Evolutionary conservation across 176 grass and related monocot species (phyloP).

Genomic region (Zizania latifolia): DNA sequence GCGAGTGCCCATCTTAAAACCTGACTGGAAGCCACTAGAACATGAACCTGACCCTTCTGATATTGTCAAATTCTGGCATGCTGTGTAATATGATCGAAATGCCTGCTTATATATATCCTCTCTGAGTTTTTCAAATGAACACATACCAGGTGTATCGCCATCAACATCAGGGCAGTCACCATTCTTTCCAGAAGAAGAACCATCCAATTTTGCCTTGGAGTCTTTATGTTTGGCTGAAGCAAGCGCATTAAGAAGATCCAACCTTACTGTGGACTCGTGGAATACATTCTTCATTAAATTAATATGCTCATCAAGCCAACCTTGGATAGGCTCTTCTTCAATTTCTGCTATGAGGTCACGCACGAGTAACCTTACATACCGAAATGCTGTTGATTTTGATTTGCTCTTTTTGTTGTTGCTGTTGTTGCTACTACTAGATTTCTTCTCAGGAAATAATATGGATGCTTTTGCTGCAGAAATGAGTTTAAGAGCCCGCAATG

Average conservation of each 20-base stretch:
- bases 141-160: slow-evolving; percentile 35
- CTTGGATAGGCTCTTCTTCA: slow-evolving; percentile 94
- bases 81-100: slow-evolving; percentile 79
- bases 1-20: slow-evolving; percentile 76
- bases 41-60: slow-evolving; percentile 79
- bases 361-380: slow-evolving; percentile 63
- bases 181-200: slow-evolving; percentile 38
- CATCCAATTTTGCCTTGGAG: slow-evolving; percentile 43
- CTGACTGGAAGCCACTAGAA: slow-evolving; percentile 81
- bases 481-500: slow-evolving; percentile 66
- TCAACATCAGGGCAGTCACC: slow-evolving; percentile 43
- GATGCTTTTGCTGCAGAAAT: slow-evolving; percentile 75
- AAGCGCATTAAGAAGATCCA: slow-evolving; percentile 70
- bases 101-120: slow-evolving; percentile 71
- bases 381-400: slow-evolving; percentile 56
- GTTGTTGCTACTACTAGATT: slow-evolving; percentile 37
- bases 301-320: slow-evolving; percentile 95
- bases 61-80: slow-evolving; percentile 68
- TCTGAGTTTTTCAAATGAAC: slow-evolving; percentile 44
- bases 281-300: slow-evolving; percentile 75
- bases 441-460: slow-evolving; percentile 74
- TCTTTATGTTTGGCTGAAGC: slow-evolving; percentile 31
- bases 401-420: slow-evolving; percentile 64
- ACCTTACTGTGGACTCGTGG: slow-evolving; percentile 49
- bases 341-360: slow-evolving; percentile 80